A percentile compares a stretch with the other conserved stretches of the same genome.
Evolutionary conservation across 495 filamentous ascomycete genomes (phyloP).

Genomic region (Usnea hakonensis): DNA sequence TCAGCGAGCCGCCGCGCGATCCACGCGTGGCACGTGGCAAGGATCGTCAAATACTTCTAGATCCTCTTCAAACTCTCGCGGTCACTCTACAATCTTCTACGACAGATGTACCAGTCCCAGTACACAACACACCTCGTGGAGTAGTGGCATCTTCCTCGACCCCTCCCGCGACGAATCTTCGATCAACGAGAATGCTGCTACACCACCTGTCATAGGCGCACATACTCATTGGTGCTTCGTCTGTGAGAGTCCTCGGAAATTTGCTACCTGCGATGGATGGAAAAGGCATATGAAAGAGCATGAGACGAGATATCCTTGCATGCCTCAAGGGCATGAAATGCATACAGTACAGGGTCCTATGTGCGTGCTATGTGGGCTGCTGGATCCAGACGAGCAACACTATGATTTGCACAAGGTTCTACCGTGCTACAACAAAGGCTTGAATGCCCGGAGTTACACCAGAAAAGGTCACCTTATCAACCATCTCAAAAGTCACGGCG

Average conservation of each 20-base stretch:
- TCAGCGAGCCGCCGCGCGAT: background rate
- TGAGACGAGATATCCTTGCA: background rate
- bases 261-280: slow-evolving; percentile 1
- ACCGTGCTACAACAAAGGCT: background rate
- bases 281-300: slow-evolving; percentile 13
- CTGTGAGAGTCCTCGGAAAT: background rate
- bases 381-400: background rate
- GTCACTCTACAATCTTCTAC: background rate
- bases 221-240: slow-evolving; percentile 5
- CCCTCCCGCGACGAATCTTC: background rate
- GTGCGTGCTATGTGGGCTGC: background rate
- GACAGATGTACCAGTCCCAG: background rate
- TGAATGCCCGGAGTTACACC: background rate
- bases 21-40: background rate
- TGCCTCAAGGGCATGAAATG: background rate
- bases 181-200: background rate
- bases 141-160: background rate
- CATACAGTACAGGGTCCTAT: background rate
- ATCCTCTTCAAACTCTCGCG: background rate
- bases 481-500: background rate
- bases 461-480: background rate
- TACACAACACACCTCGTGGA: background rate
- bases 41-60: background rate
- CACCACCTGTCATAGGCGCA: background rate
- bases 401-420: background rate